Evolutionary conservation across 352 stramenopile species (phyloP).

Genomic region (Pythium sukuiense): DNA sequence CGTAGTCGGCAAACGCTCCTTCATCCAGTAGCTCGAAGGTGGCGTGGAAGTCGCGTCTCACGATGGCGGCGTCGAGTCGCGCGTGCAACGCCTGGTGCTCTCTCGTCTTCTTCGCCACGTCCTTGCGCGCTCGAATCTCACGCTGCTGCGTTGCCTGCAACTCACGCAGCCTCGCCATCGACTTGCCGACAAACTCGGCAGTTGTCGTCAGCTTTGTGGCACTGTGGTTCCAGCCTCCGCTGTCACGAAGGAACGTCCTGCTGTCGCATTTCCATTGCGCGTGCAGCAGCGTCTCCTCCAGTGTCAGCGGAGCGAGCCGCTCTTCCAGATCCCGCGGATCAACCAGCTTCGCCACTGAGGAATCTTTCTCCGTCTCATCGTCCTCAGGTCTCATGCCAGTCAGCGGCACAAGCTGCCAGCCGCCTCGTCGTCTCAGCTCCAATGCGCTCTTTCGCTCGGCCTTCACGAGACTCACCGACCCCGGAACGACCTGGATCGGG

Average conservation of each 20-base stretch:
- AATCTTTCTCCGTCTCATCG: neutral
- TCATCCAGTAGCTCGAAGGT: slow-evolving; percentile 46
- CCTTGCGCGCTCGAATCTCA: slow-evolving; percentile 49
- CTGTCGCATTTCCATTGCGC: slow-evolving; percentile 48
- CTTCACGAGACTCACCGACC: slow-evolving; percentile 11
- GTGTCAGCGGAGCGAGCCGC: slow-evolving; percentile 36
- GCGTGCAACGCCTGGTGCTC: slow-evolving; percentile 49
- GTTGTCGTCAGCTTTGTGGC: slow-evolving; percentile 44
- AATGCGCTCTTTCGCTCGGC: slow-evolving; percentile 1
- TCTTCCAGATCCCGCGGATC: slow-evolving; percentile 14
- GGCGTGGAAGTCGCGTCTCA: slow-evolving; percentile 39
- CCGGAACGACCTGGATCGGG: slow-evolving; percentile 46
- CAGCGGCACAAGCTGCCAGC: slow-evolving; percentile 58
- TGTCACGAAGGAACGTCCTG: slow-evolving; percentile 30
- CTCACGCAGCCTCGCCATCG: slow-evolving; percentile 27
- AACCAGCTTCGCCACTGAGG: neutral
- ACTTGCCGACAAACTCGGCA: slow-evolving; percentile 30
- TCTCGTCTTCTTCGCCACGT: slow-evolving; percentile 41
- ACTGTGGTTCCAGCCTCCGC: slow-evolving; percentile 41
- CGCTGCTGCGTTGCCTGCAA: slow-evolving; percentile 21
- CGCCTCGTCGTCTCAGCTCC: slow-evolving; percentile 27
- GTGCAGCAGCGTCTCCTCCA: slow-evolving; percentile 49
- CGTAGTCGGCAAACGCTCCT: slow-evolving; percentile 67
- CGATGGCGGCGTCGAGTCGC: slow-evolving; percentile 46
- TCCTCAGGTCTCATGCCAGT: neutral